Conservation (phyloP, 2,329 filamentous ascomycete genomes). For the Teratosphaeria epicoccoides region DNA sequence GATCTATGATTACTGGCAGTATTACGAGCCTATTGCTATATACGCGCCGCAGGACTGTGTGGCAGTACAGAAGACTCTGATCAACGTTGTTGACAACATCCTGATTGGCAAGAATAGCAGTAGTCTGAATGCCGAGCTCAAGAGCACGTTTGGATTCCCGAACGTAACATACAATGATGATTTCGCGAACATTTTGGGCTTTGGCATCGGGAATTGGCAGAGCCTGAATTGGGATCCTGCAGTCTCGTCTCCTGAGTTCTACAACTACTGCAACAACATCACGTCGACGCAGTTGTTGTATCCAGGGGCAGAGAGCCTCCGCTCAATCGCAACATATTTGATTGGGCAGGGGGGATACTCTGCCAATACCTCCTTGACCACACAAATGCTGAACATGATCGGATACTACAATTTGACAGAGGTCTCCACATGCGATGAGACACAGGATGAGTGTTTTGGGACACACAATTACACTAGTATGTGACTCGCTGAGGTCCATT, state of each 20-base stretch:
- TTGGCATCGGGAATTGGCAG: constrained; percentile 43
- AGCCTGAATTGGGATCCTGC: constrained; percentile 50
- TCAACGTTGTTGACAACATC: constrained; percentile 50
- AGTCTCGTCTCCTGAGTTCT: constrained; percentile 39
- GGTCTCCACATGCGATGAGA: constrained; percentile 30
- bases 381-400: constrained; percentile 46
- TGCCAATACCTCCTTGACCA: constrained; percentile 35
- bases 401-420: constrained; percentile 41
- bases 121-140: constrained; percentile 36
- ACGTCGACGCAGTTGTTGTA: constrained; percentile 37
- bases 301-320: constrained; percentile 27
- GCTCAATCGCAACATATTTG: constrained; percentile 33
- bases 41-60: constrained; percentile 55
- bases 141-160: constrained; percentile 42
- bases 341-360: constrained; percentile 39
- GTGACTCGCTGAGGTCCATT: background rate
- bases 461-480: constrained; percentile 34
- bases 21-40: constrained; percentile 48
- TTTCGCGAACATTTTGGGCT: constrained; percentile 40
- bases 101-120: constrained; percentile 39
- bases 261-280: constrained; percentile 47
- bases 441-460: constrained; percentile 44
- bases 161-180: constrained; percentile 40
- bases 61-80: constrained; percentile 49
- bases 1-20: constrained; percentile 61